phyloP scores from a whole-genome alignment of 2,329 filamentous ascomycete genomes.

The Lasiodiplodia sp. region DNA sequence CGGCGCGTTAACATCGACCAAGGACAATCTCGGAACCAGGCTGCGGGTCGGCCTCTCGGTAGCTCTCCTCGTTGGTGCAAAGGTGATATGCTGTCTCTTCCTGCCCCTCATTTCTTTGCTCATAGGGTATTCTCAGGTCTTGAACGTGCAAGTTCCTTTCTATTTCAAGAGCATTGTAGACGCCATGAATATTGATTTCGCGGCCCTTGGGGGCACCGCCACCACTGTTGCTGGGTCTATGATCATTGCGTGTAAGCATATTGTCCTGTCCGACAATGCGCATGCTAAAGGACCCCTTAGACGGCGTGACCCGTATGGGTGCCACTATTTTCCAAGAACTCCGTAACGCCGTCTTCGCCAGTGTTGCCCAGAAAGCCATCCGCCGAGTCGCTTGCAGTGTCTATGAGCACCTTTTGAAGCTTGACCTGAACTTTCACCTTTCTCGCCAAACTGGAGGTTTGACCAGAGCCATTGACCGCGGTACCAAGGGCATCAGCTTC shows the following conservation, averaged over 20 bases:
- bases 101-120: constrained; percentile 31
- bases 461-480: constrained; percentile 92
- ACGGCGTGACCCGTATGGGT: constrained; percentile 86
- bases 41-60: constrained; percentile 86
- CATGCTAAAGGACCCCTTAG: constrained; percentile 46
- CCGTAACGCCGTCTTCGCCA: constrained; percentile 95
- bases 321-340: constrained; percentile 91
- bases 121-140: constrained; percentile 55
- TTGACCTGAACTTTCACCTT: constrained; percentile 94
- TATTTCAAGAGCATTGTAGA: constrained; percentile 99
- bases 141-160: constrained; percentile 98
- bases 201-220: constrained; percentile 84
- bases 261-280: background rate
- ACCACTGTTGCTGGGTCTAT: constrained; percentile 89
- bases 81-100: constrained; percentile 59
- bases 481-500: constrained; percentile 98
- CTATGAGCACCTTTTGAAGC: constrained; percentile 84
- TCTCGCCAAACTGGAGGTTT: constrained; percentile 93
- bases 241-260: constrained; percentile 77
- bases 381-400: constrained; percentile 89
- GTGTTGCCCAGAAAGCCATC: constrained; percentile 96
- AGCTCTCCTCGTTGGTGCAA: constrained; percentile 82
- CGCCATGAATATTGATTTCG: constrained; percentile 94
- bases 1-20: constrained; percentile 22
- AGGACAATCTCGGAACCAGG: constrained; percentile 80